Percentiles rank a stretch among this genome's conserved stretches.
These are phyloP conservation scores for Phlegmacium glaucopus DNA, from an alignment of 768 basidiomycete genomes.

Conservation along the genomic window DNA sequence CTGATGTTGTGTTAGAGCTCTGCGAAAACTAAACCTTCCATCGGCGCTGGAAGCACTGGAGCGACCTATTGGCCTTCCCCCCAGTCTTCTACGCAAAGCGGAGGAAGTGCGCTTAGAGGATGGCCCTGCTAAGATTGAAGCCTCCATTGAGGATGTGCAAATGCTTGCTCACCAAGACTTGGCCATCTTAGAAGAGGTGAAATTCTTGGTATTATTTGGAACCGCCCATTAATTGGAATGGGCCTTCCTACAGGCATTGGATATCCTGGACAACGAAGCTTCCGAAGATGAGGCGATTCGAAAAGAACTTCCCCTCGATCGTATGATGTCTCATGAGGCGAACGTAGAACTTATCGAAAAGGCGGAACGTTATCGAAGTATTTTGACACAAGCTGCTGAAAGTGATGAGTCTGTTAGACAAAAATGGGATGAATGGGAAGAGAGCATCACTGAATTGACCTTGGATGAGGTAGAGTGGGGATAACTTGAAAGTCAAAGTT, in stretches of 20 bases:
- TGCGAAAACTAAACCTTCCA: slow-evolving; percentile 76
- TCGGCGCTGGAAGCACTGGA: slow-evolving; percentile 86
- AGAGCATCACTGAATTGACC: slow-evolving; percentile 64
- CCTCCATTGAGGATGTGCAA: slow-evolving; percentile 69
- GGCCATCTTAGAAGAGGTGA: slow-evolving; percentile 73
- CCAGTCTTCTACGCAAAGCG: slow-evolving; percentile 80
- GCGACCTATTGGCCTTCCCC: slow-evolving; percentile 82
- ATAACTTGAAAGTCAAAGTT: slow-evolving; percentile 8
- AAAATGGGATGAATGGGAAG: slow-evolving; percentile 91
- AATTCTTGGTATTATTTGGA: not conserved
- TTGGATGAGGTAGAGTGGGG: slow-evolving; percentile 51
- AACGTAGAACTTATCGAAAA: slow-evolving; percentile 72
- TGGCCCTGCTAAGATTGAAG: slow-evolving; percentile 69
- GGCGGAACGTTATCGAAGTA: slow-evolving; percentile 65
- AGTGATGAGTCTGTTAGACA: slow-evolving; percentile 75
- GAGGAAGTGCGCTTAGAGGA: slow-evolving; percentile 80
- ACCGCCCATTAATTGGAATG: not conserved
- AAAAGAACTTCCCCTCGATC: slow-evolving; percentile 41
- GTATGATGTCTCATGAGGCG: slow-evolving; percentile 74
- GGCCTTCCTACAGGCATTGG: slow-evolving; percentile 59
- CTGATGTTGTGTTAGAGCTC: slow-evolving; percentile 38
- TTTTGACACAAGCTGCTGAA: slow-evolving; percentile 65
- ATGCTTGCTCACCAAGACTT: slow-evolving; percentile 60
- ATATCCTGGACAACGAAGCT: slow-evolving; percentile 87
- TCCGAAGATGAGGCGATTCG: slow-evolving; percentile 77